Percentiles rank a stretch among this genome's conserved stretches.
Evolutionary conservation across 1,139 yeast genomes (phyloP).

Genomic region (Sugiyamaella paludigena): DNA sequence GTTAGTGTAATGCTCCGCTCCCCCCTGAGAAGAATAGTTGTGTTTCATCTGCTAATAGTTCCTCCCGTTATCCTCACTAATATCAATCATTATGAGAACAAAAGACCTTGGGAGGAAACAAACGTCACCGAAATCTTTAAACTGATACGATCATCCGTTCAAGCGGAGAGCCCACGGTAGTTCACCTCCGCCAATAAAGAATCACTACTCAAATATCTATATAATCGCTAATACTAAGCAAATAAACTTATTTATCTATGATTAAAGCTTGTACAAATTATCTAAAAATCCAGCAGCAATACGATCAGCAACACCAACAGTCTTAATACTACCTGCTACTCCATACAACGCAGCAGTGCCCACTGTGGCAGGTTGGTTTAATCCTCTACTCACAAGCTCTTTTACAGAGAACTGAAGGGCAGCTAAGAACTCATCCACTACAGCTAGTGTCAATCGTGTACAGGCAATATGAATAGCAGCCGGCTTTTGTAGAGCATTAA

Average conservation of each 20-base stretch:
- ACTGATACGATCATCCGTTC: no score
- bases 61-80: no score
- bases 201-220: no score
- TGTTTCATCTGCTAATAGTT: no score
- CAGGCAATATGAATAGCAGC: conserved; percentile 89
- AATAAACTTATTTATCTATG: background rate
- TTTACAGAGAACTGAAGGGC: conserved; percentile 53
- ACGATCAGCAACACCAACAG: conserved; percentile 81
- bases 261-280: conserved; percentile 56
- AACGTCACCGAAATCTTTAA: no score
- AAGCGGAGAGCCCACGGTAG: no score
- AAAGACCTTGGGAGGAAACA: no score
- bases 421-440: conserved; percentile 57
- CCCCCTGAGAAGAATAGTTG: no score
- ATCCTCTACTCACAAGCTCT: conserved; percentile 40
- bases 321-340: conserved; percentile 85
- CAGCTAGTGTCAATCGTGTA: conserved; percentile 65
- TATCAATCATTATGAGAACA: no score
- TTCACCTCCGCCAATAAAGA: no score
- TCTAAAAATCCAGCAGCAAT: conserved; percentile 79
- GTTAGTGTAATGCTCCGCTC: no score
- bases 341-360: conserved; percentile 88
- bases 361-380: conserved; percentile 33
- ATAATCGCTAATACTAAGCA: no score
- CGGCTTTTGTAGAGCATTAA: conserved; percentile 81